Evolutionary conservation across 441 rosid species (phyloP), one percentile per base, ranked within the genome.

Genomic region (Pelargonium myrrhifolium): DNA sequence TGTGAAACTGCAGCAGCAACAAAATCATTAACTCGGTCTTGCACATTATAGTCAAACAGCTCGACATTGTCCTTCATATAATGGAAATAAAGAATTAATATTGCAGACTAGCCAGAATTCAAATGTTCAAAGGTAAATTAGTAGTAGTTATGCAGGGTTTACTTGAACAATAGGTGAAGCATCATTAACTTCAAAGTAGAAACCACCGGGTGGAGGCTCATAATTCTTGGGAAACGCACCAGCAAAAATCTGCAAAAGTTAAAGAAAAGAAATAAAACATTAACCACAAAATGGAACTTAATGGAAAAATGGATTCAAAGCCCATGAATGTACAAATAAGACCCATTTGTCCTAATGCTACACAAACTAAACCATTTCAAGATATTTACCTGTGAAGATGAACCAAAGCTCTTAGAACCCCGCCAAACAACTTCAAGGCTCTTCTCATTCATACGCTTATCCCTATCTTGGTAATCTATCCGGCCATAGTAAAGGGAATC

Each of bases 391-490:
- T 89, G 88, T 31, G 89, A 78, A 72, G 93, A 90, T 72, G 96
- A 90, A 71, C 99, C 93, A 24, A 90, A 85, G 81, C 96, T 95
- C 85, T 80, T 85, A 45, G 98, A 95, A 65, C 95, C 97, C 65
- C 73, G 88, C 99, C 99, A 95, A 64, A 95, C 82, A 81, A 89
- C 95, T 83, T 95, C 99, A 66, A 95, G 99, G 67, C 91, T 92
- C 81, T 90, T 95, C 76, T 95, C 96, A 56, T 68, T 80, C 69
- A 78, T 84, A 68, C 98, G 96, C 80, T 95, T 90, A 53, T 65
- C 86, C 82, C 90, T 81, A 58, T 95, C 99, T 83, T 95, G 99
- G 83, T 92, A 92, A 76, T 95, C 99, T 72, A 95, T 92, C 73
- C 99, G 95, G 20, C 92, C 92, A 73, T 84, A 90, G 89, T 85